A percentile compares a stretch with the other conserved stretches of the same genome.
Evolutionary conservation across 163 green algal species (phyloP).

Genomic region (Volvox carteri): DNA sequence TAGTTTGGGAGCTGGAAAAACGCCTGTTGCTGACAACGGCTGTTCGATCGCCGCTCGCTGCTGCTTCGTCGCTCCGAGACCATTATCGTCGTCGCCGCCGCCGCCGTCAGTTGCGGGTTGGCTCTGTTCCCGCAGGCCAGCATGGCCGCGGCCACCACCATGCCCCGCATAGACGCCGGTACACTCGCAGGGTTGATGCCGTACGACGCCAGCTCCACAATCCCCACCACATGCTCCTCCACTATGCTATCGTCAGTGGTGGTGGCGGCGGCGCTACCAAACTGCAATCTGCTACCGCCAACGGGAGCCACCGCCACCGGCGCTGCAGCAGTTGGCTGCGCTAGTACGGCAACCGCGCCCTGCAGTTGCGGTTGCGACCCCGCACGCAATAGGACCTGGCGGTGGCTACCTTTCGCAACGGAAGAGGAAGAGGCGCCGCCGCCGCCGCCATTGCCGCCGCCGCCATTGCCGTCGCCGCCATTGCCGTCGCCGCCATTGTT

Average conservation of each 20-base stretch:
- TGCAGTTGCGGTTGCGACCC: background rate
- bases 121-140: too few species aligned
- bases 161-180: background rate
- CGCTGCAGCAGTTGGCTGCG: background rate
- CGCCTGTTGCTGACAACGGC: too few species aligned
- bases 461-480: background rate
- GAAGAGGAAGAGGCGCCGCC: too few species aligned
- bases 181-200: conserved; percentile 16
- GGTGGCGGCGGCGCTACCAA: background rate
- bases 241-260: background rate
- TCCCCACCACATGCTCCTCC: background rate
- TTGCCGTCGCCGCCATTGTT: too few species aligned
- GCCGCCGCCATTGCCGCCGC: background rate
- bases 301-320: background rate
- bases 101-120: background rate
- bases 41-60: background rate
- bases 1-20: background rate
- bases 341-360: background rate
- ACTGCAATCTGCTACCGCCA: background rate
- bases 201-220: background rate
- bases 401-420: too few species aligned
- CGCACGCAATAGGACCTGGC: background rate
- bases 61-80: background rate
- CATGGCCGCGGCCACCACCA: background rate
- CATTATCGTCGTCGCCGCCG: background rate